These are phyloP conservation scores for Magnolia kwangsiensis DNA, from an alignment of 164 flowering plant genomes.

Conservation along the genomic window DNA sequence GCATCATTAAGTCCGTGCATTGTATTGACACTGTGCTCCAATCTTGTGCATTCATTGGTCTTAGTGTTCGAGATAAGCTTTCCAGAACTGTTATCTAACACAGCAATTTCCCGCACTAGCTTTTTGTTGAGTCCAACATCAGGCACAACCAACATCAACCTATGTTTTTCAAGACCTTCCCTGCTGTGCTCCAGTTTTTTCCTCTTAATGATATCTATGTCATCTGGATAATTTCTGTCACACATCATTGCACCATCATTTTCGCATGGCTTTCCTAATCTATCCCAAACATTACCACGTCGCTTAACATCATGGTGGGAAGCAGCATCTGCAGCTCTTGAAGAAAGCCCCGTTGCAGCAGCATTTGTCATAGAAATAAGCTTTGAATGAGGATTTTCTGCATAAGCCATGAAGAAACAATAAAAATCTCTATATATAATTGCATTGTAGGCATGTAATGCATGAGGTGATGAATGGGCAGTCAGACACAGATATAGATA, in stretches of 20 bases:
- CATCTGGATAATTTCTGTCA: background rate
- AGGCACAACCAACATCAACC: conserved; percentile 7
- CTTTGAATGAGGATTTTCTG: conserved; percentile 11
- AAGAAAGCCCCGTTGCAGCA: conserved; percentile 8
- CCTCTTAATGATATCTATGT: conserved; percentile 3
- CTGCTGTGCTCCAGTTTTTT: conserved; percentile 7
- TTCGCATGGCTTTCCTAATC: conserved; percentile 36
- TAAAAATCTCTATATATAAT: background rate
- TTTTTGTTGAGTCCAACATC: conserved; percentile 5
- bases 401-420: conserved; percentile 2
- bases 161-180: conserved; percentile 9
- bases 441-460: background rate
- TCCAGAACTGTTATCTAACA: background rate
- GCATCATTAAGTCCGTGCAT: conserved; percentile 7
- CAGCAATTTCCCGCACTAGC: background rate
- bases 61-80: conserved; percentile 4
- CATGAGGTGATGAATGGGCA: background rate
- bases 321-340: conserved; percentile 9
- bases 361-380: conserved; percentile 1
- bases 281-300: conserved; percentile 47
- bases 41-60: conserved; percentile 6
- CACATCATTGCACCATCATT: conserved; percentile 3
- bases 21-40: conserved; percentile 6
- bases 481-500: background rate
- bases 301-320: conserved; percentile 12